Evolutionary conservation across 192 early-diverging fungal genomes (phyloP).

Genomic region (Coemansia sp.): DNA sequence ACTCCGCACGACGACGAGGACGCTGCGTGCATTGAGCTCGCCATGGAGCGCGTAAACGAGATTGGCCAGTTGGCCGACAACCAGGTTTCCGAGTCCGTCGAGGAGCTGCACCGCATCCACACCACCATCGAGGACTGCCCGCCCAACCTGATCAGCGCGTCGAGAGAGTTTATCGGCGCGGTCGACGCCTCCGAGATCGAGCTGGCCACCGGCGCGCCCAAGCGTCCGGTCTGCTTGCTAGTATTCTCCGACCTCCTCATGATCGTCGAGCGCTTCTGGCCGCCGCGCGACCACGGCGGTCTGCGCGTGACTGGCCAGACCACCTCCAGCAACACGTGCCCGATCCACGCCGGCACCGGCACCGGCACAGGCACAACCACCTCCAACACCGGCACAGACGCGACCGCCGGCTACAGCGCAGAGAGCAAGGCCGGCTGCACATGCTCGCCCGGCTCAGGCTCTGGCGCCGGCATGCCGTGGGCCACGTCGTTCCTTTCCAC

Average conservation of each 20-base stretch:
- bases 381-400: no score
- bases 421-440: not conserved
- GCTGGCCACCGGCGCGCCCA: constrained; percentile 40
- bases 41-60: constrained; percentile 48
- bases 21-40: constrained; percentile 32
- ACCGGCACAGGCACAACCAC: not conserved
- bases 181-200: constrained; percentile 49
- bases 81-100: constrained; percentile 48
- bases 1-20: constrained; percentile 43
- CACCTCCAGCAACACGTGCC: constrained; percentile 10
- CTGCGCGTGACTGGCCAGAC: constrained; percentile 35
- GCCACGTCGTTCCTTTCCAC: constrained; percentile 37
- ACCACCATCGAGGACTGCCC: constrained; percentile 50
- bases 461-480: constrained; percentile 3
- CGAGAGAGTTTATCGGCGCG: constrained; percentile 48
- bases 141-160: constrained; percentile 55
- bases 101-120: constrained; percentile 50
- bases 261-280: constrained; percentile 52
- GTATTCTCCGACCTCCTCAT: constrained; percentile 52
- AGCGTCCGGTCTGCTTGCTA: constrained; percentile 43
- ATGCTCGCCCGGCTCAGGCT: constrained; percentile 10
- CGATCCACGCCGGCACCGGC: constrained; percentile 10
- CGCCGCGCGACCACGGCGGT: constrained; percentile 36
- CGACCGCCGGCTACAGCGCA: not conserved
- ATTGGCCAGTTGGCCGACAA: constrained; percentile 53